These are phyloP conservation scores for Aspergillus ochraceus DNA, from an alignment of 2,329 filamentous ascomycete genomes.

Conservation along the genomic window DNA sequence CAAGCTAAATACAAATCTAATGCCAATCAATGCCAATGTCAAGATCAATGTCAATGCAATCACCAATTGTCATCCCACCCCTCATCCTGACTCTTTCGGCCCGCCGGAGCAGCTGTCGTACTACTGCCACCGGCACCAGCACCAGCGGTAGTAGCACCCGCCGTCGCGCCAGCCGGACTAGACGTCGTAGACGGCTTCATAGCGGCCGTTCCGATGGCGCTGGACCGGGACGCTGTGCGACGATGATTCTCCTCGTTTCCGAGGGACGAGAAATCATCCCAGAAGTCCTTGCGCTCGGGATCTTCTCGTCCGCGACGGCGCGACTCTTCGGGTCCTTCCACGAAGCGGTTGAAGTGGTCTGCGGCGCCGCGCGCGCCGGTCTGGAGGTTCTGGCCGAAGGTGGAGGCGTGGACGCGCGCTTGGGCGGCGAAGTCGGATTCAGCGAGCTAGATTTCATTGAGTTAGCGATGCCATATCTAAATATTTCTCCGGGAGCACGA, in stretches of 20 bases:
- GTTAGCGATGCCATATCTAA: background rate
- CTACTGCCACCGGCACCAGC: slow-evolving; percentile 19
- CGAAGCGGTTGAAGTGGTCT: slow-evolving; percentile 80
- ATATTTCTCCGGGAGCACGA: too few species aligned
- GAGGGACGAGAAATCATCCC: slow-evolving; percentile 81
- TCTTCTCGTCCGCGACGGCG: slow-evolving; percentile 51
- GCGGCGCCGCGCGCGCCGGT: slow-evolving; percentile 71
- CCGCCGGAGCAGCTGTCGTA: slow-evolving; percentile 14
- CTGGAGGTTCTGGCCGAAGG: slow-evolving; percentile 62
- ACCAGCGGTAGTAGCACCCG: slow-evolving; percentile 19
- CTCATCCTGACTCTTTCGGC: slow-evolving; percentile 54
- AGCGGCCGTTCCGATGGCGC: slow-evolving; percentile 62
- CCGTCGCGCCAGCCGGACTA: slow-evolving; percentile 13
- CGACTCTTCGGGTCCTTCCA: slow-evolving; percentile 68
- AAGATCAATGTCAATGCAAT: background rate
- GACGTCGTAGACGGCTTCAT: slow-evolving; percentile 53
- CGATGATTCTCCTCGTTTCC: slow-evolving; percentile 42
- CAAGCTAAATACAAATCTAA: background rate
- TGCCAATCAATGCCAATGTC: background rate
- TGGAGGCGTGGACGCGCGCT: slow-evolving; percentile 58
- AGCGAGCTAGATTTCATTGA: slow-evolving; percentile 59
- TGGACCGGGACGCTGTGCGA: slow-evolving; percentile 40
- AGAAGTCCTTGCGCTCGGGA: slow-evolving; percentile 77
- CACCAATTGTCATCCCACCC: slow-evolving; percentile 56
- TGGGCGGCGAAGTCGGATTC: slow-evolving; percentile 76